These are phyloP conservation scores for Rhodotorula sphaerocarpa DNA, from an alignment of 768 basidiomycete species.

Conservation along the genomic window DNA sequence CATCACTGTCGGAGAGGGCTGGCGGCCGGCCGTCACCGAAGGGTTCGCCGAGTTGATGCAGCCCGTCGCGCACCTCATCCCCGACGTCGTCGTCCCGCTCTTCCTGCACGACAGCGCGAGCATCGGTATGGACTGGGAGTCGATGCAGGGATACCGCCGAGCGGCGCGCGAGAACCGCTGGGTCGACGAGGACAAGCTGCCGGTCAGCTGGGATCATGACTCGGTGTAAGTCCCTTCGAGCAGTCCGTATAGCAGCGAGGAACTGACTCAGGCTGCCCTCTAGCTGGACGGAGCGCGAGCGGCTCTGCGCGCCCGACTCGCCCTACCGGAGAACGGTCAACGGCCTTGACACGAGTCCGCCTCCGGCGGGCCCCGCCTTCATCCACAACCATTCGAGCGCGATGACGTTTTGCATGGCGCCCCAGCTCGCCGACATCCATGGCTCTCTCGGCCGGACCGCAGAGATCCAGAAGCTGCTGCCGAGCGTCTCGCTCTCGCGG, in stretches of 20 bases:
- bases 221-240: no score
- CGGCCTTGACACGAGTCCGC: not conserved
- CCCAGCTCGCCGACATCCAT: not conserved
- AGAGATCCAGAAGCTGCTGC: not conserved
- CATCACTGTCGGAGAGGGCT: slow-evolving; percentile 1
- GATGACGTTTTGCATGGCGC: slow-evolving; percentile 12
- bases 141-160: slow-evolving; percentile 1
- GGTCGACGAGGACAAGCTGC: slow-evolving; percentile 9
- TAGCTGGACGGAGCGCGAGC: slow-evolving; percentile 4
- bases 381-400: not conserved
- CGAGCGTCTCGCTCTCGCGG: slow-evolving; percentile 9
- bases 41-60: slow-evolving; percentile 24
- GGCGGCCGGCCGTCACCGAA: slow-evolving; percentile 3
- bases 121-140: not conserved
- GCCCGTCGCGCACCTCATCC: slow-evolving; percentile 24
- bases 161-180: not conserved
- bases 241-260: no score
- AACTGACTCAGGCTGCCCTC: not conserved
- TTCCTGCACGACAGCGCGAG: not conserved
- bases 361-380: slow-evolving; percentile 3
- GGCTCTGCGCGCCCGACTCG: slow-evolving; percentile 13
- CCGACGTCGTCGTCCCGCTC: slow-evolving; percentile 35
- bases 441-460: not conserved
- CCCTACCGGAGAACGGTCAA: not conserved
- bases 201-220: not conserved